Percentiles rank a stretch among this genome's conserved stretches.
Evolutionary conservation across 331 rosid species (phyloP).

Genomic region (Malus hybrid): DNA sequence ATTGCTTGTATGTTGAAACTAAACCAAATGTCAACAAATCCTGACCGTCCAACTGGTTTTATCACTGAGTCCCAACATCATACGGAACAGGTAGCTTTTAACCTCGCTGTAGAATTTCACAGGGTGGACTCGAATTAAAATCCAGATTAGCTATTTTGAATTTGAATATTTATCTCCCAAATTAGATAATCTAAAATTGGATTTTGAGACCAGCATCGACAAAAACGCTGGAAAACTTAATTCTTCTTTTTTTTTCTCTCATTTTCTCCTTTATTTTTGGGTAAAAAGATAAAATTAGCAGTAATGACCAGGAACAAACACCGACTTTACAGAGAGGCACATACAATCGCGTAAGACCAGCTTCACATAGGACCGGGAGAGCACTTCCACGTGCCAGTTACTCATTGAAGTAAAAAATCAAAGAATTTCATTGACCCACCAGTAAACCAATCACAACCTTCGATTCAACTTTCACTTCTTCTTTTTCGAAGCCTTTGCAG

Average conservation of each 20-base stretch:
- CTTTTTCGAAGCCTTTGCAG: background rate
- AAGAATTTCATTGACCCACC: background rate
- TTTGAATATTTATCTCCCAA: background rate
- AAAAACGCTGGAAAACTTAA: background rate
- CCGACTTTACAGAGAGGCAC: background rate
- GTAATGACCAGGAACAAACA: background rate
- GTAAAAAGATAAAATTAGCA: slow-evolving; percentile 4
- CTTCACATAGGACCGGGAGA: background rate
- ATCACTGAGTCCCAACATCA: background rate
- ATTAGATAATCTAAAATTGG: background rate
- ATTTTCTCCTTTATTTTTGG: background rate
- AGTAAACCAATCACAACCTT: background rate
- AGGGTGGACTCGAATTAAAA: background rate
- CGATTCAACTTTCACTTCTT: background rate
- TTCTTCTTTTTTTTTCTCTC: background rate
- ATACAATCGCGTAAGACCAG: background rate
- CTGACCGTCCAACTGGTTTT: background rate
- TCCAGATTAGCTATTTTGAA: slow-evolving; percentile 7
- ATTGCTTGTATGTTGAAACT: background rate
- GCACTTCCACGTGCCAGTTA: background rate
- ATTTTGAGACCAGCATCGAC: slow-evolving; percentile 17
- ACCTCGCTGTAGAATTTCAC: background rate
- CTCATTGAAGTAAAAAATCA: background rate
- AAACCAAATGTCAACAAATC: background rate
- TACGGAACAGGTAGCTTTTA: background rate